Conservation (phyloP, 805 yeast species). For the Metschnikowia cerradonensis region DNA sequence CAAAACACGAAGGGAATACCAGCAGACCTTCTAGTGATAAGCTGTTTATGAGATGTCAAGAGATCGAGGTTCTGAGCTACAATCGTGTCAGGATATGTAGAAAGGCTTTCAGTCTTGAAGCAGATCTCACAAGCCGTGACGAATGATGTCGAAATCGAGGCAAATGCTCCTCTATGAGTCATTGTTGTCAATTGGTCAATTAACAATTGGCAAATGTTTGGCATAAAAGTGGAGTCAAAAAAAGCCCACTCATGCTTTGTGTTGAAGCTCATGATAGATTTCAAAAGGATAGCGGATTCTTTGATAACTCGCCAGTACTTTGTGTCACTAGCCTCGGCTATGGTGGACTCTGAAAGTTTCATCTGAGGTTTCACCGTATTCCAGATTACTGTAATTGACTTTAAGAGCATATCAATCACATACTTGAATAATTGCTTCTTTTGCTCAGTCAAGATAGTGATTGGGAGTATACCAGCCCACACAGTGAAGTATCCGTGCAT, state of each 20-base stretch:
- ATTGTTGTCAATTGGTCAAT: slow-evolving; percentile 67
- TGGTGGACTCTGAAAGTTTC: slow-evolving; percentile 29
- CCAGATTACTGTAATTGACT: slow-evolving; percentile 1
- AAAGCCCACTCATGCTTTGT: slow-evolving; percentile 4
- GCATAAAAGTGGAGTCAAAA: slow-evolving; percentile 24
- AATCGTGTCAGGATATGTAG: background rate
- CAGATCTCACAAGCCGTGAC: slow-evolving; percentile 62
- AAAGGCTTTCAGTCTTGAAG: slow-evolving; percentile 16
- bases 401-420: slow-evolving; percentile 19
- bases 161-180: slow-evolving; percentile 88
- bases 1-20: slow-evolving; percentile 82
- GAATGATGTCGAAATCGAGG: slow-evolving; percentile 82
- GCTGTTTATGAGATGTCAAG: slow-evolving; percentile 56
- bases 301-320: slow-evolving; percentile 22
- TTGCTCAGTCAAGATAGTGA: background rate
- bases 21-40: slow-evolving; percentile 85
- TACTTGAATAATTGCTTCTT: slow-evolving; percentile 13
- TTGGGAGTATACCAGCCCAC: slow-evolving; percentile 19
- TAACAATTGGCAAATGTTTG: slow-evolving; percentile 48
- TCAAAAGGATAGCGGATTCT: slow-evolving; percentile 61
- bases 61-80: background rate
- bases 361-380: slow-evolving; percentile 13
- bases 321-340: slow-evolving; percentile 14
- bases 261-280: slow-evolving; percentile 34
- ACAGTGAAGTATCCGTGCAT: slow-evolving; percentile 71